phyloP scores from a whole-genome alignment of 352 stramenopile species.

The Stramenopiles sp. region DNA sequence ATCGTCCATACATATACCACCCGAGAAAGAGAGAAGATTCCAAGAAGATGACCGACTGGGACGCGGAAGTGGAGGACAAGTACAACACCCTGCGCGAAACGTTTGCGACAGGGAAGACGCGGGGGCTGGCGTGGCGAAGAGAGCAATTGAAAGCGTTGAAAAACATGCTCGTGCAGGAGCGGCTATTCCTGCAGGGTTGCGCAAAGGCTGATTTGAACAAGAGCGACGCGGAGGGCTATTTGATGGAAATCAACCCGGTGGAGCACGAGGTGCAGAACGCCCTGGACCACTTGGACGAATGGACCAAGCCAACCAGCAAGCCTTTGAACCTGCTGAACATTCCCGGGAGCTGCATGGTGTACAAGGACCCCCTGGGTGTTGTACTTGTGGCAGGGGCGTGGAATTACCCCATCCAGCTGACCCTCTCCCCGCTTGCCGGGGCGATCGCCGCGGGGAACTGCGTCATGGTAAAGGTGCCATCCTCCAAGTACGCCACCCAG shows the following conservation, averaged over 20 bases:
- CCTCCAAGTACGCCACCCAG: too few relatives aligned
- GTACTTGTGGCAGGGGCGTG: constrained; percentile 66
- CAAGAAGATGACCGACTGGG: too few relatives aligned
- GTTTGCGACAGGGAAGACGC: constrained; percentile 34
- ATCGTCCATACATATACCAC: too few relatives aligned
- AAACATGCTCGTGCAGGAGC: constrained; percentile 33
- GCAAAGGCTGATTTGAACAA: constrained; percentile 47
- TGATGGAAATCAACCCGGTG: constrained; percentile 34
- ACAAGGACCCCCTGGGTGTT: constrained; percentile 44
- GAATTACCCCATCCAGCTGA: constrained; percentile 69
- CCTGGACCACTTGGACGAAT: constrained; percentile 46
- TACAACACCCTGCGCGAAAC: constrained; percentile 33
- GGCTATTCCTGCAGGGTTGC: constrained; percentile 32
- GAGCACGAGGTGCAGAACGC: constrained; percentile 44
- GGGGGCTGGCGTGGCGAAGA: constrained; percentile 28
- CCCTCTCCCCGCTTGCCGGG: constrained; percentile 44
- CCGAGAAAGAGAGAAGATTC: too few relatives aligned
- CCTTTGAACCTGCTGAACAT: constrained; percentile 38
- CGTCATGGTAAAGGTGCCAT: constrained; percentile 66
- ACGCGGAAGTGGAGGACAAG: too few relatives aligned
- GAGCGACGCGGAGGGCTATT: constrained; percentile 38
- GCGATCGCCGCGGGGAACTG: constrained; percentile 70
- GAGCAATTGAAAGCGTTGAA: constrained; percentile 33
- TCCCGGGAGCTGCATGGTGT: constrained; percentile 38
- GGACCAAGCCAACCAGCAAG: constrained; percentile 32